phyloP scores from a whole-genome alignment of 805 yeast genomes.

The Candida boidinii region DNA sequence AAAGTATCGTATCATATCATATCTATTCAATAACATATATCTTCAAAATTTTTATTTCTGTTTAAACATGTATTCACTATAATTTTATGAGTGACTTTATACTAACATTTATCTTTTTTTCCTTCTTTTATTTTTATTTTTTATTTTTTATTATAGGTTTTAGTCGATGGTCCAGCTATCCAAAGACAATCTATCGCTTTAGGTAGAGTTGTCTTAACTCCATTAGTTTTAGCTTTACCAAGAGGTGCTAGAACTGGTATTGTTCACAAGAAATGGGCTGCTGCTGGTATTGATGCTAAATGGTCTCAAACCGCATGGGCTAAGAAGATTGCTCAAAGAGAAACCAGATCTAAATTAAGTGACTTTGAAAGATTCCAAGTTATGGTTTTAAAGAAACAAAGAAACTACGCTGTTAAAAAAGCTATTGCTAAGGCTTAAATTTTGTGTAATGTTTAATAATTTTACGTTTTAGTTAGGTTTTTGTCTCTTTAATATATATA shows the following conservation, averaged over 20 bases:
- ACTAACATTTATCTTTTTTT: too few species aligned
- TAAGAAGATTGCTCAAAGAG: constrained; percentile 93
- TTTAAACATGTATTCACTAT: constrained; percentile 18
- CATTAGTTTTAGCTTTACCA: constrained; percentile 82
- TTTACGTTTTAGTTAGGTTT: too few species aligned
- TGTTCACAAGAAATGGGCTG: constrained; percentile 88
- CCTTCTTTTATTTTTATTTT: neutral
- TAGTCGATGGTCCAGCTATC: constrained; percentile 95
- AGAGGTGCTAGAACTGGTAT: constrained; percentile 88
- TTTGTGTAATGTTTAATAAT: too few species aligned
- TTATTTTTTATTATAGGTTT: constrained; percentile 45
- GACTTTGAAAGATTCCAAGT: constrained; percentile 99
- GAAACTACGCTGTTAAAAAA: constrained; percentile 89
- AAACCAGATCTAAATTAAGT: constrained; percentile 84
- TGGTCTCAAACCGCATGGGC: constrained; percentile 97
- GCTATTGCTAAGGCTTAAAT: constrained; percentile 92
- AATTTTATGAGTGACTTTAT: too few species aligned
- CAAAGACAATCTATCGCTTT: constrained; percentile 88
- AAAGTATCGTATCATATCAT: too few species aligned
- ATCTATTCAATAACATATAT: too few species aligned
- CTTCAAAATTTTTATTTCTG: neutral
- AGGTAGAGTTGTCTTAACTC: constrained; percentile 87
- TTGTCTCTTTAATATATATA: too few species aligned
- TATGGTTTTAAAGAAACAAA: constrained; percentile 93
- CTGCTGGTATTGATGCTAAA: constrained; percentile 79